Base-by-base conservation (phyloP, 306 rosid species). In the Trifolium pratense region DNA sequence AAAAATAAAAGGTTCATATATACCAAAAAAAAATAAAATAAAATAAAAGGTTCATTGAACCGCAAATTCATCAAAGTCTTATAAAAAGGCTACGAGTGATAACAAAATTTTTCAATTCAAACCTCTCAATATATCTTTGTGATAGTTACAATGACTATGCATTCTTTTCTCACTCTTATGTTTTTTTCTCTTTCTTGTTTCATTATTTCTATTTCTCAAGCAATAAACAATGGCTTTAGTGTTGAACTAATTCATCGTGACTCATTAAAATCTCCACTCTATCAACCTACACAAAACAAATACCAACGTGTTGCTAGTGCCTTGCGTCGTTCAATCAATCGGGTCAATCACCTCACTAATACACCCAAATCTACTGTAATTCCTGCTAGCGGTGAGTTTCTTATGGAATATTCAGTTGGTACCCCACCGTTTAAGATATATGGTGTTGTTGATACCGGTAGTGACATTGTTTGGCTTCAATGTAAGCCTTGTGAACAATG, bases 371-470 rank as follows among this genome's bases (percentile, higher is more conserved):
- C 85, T 2, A 53, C 51, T 0, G 0, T 87, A 9, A 11, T 0
- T 3, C 5, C 21, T 0, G 18, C 68, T 14, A 1, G 1, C 0
- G 92, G 86, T 2, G 88, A 79, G 7, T 90, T 84, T 56, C 84
- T 88, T 6, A 26, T 90, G 87, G 59, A 56, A 0, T 21, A 84
- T 18, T 72, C 85, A 0, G 3, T 90, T 8, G 91, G 96, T 11
- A 86, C 92, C 1, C 96, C 91, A 0, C 84, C 87, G 1, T 34
- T 81, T 34, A 10, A 61, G 0, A 13, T 79, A 37, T 26, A 70
- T 0, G 96, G 82, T 45, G 12, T 83, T 9, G 82, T 75, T 1
- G 96, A 85, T 39, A 90, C 92, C 0, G 91, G 89, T 2, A 88
- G 96, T 39, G 84, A 75, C 45, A 59, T 90, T 4, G 51, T 75